Conservation (phyloP, 75 land plant genomes). For the Cryptomeria japonica region DNA sequence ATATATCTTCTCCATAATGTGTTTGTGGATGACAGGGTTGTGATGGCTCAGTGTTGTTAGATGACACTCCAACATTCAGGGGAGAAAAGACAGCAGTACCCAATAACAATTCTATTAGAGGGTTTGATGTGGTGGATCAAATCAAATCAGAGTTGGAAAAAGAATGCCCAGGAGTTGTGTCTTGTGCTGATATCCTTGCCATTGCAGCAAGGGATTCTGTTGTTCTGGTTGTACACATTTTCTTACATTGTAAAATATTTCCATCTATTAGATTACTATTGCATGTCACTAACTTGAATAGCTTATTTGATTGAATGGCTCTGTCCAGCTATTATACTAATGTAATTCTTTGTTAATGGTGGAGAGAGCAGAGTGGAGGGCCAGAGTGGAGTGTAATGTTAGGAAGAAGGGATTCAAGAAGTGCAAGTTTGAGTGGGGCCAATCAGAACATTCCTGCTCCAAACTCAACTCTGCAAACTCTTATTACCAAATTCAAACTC, state of each 20-base stretch:
- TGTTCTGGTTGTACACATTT: not conserved
- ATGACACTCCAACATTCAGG: constrained; percentile 13
- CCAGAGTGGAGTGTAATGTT: constrained; percentile 30
- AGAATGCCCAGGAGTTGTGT: constrained; percentile 25
- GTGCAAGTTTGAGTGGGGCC: constrained; percentile 24
- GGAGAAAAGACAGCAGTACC: constrained; percentile 33
- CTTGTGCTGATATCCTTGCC: constrained; percentile 39
- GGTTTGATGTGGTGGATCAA: constrained; percentile 29
- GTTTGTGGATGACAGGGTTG: constrained; percentile 18
- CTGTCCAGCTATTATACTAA: not conserved
- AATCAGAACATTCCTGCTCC: constrained; percentile 36
- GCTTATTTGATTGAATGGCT: not conserved
- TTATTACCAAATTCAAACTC: constrained; percentile 21
- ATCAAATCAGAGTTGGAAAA: constrained; percentile 23
- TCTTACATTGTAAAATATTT: not conserved
- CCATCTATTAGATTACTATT: not conserved
- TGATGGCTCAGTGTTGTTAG: constrained; percentile 31
- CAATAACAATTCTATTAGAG: constrained; percentile 22
- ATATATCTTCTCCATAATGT: not conserved
- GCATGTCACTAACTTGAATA: not conserved
- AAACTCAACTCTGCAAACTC: constrained; percentile 25
- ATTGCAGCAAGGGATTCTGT: constrained; percentile 34
- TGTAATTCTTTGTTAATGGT: not conserved
- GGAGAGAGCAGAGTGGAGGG: constrained; percentile 37
- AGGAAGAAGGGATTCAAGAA: constrained; percentile 38